Evolutionary conservation across 768 basidiomycete species (phyloP).

Genomic region (Coprinopsis strossmayeri): DNA sequence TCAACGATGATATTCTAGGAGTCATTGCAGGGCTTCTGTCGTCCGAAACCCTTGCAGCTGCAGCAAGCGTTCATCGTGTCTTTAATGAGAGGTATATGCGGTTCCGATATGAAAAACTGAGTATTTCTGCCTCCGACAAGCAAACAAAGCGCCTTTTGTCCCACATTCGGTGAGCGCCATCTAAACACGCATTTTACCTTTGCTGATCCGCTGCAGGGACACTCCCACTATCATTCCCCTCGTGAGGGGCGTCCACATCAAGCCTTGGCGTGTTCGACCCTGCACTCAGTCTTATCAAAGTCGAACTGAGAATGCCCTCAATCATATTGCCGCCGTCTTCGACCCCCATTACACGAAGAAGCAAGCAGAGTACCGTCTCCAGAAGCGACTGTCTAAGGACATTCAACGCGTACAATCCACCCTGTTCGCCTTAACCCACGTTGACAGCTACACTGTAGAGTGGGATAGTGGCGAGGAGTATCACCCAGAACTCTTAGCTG

Average conservation of each 20-base stretch:
- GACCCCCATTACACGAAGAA: slow-evolving; percentile 26
- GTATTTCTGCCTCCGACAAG: slow-evolving; percentile 21
- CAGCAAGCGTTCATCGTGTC: slow-evolving; percentile 21
- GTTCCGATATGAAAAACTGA: slow-evolving; percentile 17
- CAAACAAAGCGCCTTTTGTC: slow-evolving; percentile 23
- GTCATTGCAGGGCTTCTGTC: slow-evolving; percentile 16
- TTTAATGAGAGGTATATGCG: slow-evolving; percentile 23
- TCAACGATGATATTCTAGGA: not conserved
- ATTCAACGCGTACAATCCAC: slow-evolving; percentile 25
- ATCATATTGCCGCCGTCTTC: slow-evolving; percentile 19
- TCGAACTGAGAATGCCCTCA: slow-evolving; percentile 22
- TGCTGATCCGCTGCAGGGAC: slow-evolving; percentile 1
- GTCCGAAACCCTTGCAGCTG: slow-evolving; percentile 14
- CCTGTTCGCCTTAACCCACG: slow-evolving; percentile 23
- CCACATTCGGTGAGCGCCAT: slow-evolving; percentile 25
- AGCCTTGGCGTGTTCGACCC: slow-evolving; percentile 35
- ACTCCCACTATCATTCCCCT: slow-evolving; percentile 21
- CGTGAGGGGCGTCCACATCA: slow-evolving; percentile 29
- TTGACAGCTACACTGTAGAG: slow-evolving; percentile 32
- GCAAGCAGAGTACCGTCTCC: slow-evolving; percentile 23
- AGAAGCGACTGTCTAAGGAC: slow-evolving; percentile 31
- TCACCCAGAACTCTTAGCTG: slow-evolving; percentile 30
- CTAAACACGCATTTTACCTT: not conserved
- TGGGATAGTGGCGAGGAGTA: slow-evolving; percentile 30
- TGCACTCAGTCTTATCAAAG: slow-evolving; percentile 24